Evolutionary conservation across 495 filamentous ascomycete genomes (phyloP).

Genomic region (Elasticomyces elasticus): DNA sequence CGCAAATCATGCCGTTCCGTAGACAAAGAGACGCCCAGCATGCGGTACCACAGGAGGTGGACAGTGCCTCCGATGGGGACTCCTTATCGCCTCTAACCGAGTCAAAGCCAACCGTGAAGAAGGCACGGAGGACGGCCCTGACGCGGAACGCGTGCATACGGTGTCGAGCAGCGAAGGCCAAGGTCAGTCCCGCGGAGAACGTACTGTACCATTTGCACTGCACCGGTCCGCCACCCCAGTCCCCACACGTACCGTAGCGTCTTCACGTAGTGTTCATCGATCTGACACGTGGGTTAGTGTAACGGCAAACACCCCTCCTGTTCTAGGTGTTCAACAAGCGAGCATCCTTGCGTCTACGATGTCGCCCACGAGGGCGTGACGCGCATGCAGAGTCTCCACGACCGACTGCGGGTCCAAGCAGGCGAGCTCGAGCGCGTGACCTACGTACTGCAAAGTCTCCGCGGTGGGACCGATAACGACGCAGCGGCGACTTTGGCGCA

Average conservation of each 20-base stretch:
- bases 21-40: too few species aligned
- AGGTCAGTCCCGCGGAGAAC: not conserved
- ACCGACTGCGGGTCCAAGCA: not conserved
- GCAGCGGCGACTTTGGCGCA: not conserved
- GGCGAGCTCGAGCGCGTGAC: not conserved
- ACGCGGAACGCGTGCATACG: not conserved
- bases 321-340: not conserved
- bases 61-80: too few species aligned
- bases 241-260: too few species aligned
- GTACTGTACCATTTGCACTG: not conserved
- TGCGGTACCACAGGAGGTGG: too few species aligned
- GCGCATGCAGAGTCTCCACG: conserved; percentile 4
- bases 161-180: not conserved
- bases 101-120: not conserved
- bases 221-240: not conserved
- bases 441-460: not conserved
- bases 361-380: conserved; percentile 9
- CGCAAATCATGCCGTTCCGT: too few species aligned
- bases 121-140: not conserved
- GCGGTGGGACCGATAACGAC: conserved; percentile 1
- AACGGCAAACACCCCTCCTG: conserved; percentile 1
- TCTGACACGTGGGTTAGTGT: not conserved
- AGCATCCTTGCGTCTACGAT: conserved; percentile 1
- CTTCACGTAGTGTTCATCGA: too few species aligned
- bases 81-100: too few species aligned